These are phyloP conservation scores for Penicillium goetzii DNA, from an alignment of 495 filamentous ascomycete species.

Conservation along the genomic window DNA sequence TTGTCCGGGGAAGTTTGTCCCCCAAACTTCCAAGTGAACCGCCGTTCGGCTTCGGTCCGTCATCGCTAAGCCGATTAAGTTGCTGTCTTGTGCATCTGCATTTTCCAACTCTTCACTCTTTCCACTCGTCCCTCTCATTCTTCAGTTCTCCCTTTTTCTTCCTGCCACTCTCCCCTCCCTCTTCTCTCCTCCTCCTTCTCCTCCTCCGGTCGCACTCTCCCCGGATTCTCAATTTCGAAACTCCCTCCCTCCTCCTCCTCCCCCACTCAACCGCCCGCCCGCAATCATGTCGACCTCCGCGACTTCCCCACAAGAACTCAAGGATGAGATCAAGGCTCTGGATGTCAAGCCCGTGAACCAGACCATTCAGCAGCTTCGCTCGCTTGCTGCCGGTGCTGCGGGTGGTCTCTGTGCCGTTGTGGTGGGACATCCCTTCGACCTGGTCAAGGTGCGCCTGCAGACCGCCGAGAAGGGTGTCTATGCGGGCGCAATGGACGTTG, in stretches of 20 bases:
- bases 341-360: constrained; percentile 48
- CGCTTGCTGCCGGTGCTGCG: constrained; percentile 86
- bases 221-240: not conserved
- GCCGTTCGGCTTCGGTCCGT: constrained; percentile 26
- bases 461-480: constrained; percentile 95
- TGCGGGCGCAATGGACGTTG: constrained; percentile 86
- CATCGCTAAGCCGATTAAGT: constrained; percentile 14
- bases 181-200: constrained; percentile 1
- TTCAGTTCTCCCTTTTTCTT: not conserved
- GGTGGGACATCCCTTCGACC: constrained; percentile 93
- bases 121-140: constrained; percentile 2
- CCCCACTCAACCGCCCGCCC: constrained; percentile 13
- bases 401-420: constrained; percentile 93
- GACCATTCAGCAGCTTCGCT: constrained; percentile 63
- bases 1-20: constrained; percentile 23
- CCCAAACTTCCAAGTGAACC: not conserved
- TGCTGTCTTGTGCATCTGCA: constrained; percentile 7
- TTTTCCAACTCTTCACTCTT: not conserved
- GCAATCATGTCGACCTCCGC: constrained; percentile 39
- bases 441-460: constrained; percentile 96
- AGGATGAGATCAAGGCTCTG: constrained; percentile 38
- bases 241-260: not conserved
- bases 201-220: constrained; percentile 8
- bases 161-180: constrained; percentile 11
- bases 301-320: constrained; percentile 37